A percentile compares a stretch with the other conserved stretches of the same genome.
phyloP scores from a whole-genome alignment of 495 filamentous ascomycete species.

The Neurospora sp. region DNA sequence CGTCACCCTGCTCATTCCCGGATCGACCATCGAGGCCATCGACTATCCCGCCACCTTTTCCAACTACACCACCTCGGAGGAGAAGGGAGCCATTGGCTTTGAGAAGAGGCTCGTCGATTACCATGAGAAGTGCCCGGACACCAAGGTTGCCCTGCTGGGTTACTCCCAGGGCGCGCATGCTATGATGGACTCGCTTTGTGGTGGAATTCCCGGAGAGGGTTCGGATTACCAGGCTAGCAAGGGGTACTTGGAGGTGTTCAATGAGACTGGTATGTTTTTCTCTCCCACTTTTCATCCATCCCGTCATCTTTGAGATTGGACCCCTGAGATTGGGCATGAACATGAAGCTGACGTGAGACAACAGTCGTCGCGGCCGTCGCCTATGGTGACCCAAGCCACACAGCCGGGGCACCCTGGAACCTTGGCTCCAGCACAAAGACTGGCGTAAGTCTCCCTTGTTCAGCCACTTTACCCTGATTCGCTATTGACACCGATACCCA shows the following conservation, averaged over 20 bases:
- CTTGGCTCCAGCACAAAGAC: conserved; percentile 8
- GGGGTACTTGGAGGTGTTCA: neutral
- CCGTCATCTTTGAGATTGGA: neutral
- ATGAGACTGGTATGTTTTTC: neutral
- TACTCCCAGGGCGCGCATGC: conserved; percentile 18
- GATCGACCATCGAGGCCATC: conserved; percentile 2
- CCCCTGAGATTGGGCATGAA: neutral
- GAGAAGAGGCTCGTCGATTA: conserved; percentile 4
- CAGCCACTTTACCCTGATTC: neutral
- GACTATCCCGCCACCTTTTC: conserved; percentile 12
- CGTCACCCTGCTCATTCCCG: conserved; percentile 5
- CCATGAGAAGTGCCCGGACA: conserved; percentile 14
- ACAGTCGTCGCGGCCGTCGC: conserved; percentile 13
- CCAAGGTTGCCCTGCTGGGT: conserved; percentile 20
- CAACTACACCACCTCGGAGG: conserved; percentile 8
- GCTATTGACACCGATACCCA: neutral
- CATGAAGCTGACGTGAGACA: conserved; percentile 4
- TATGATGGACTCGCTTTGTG: conserved; percentile 5
- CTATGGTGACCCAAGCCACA: conserved; percentile 18
- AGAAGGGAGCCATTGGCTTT: conserved; percentile 11
- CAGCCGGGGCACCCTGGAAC: conserved; percentile 7
- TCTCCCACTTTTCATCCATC: neutral
- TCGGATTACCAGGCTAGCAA: neutral
- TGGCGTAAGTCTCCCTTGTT: conserved; percentile 8
- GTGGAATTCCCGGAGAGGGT: neutral